phyloP scores from a whole-genome alignment of 129 eudicot genomes.

The Centella asiatica region DNA sequence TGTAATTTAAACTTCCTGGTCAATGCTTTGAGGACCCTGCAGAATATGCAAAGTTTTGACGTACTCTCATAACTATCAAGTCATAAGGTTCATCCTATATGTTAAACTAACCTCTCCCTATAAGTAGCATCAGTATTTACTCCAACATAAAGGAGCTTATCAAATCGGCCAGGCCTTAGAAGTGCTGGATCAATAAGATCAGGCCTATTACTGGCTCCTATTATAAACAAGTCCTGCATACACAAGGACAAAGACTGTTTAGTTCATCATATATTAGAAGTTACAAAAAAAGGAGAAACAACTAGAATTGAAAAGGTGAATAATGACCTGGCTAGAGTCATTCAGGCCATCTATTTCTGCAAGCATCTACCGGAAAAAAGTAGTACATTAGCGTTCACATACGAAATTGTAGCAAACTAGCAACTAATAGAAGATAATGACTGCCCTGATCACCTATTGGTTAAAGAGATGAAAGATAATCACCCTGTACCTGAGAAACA shows the following conservation, averaged over 20 bases:
- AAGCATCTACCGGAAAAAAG: slow-evolving; percentile 65
- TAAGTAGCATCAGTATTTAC: slow-evolving; percentile 79
- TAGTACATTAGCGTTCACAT: slow-evolving; percentile 10
- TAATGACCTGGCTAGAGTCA: slow-evolving; percentile 71
- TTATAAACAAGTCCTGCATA: slow-evolving; percentile 77
- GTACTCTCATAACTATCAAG: slow-evolving; percentile 5
- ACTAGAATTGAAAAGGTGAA: slow-evolving; percentile 11
- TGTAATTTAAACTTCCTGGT: slow-evolving; percentile 88
- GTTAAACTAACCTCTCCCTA: slow-evolving; percentile 59
- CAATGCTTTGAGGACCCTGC: slow-evolving; percentile 85
- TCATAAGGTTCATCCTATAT: background rate
- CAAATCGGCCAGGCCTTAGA: slow-evolving; percentile 97
- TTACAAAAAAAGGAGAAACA: background rate
- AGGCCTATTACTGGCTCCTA: slow-evolving; percentile 95
- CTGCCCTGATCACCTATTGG: background rate
- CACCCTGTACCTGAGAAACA: slow-evolving; percentile 73
- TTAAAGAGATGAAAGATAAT: background rate
- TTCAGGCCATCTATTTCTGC: slow-evolving; percentile 96
- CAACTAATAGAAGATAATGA: background rate
- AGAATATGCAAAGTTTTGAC: slow-evolving; percentile 8
- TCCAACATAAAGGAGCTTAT: slow-evolving; percentile 97
- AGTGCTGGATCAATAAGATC: slow-evolving; percentile 97
- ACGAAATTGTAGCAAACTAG: background rate
- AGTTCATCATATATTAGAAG: background rate
- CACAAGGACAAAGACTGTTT: background rate